Conservation (phyloP, 768 basidiomycete species). For the Leccinellum rugosiceps region DNA sequence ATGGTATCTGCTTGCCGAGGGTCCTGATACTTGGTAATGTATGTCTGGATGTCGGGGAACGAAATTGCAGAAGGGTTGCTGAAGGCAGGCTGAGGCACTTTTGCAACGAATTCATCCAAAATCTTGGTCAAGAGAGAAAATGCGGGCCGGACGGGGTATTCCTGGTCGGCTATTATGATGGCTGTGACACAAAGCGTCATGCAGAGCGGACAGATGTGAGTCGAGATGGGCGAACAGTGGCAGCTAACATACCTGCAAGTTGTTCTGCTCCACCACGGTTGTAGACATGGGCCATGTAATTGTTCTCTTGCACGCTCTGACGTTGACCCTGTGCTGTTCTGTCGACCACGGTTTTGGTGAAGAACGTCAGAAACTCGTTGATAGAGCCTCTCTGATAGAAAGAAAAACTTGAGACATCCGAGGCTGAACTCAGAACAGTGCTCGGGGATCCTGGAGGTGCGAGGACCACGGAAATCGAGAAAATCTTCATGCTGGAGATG, state of each 20-base stretch:
- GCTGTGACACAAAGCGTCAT: conserved; percentile 40
- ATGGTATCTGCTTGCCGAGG: conserved; percentile 96
- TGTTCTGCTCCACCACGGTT: conserved; percentile 84
- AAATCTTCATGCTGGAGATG: conserved; percentile 73
- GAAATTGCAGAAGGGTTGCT: conserved; percentile 63
- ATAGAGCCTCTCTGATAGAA: conserved; percentile 91
- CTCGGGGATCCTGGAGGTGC: conserved; percentile 62
- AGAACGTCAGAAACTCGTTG: conserved; percentile 91
- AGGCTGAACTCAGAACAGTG: conserved; percentile 62
- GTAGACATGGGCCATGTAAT: conserved; percentile 91
- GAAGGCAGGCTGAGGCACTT: conserved; percentile 72
- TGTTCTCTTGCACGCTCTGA: conserved; percentile 92
- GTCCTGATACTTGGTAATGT: conserved; percentile 93
- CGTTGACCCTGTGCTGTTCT: conserved; percentile 84
- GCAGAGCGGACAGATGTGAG: conserved; percentile 5
- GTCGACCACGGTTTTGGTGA: conserved; percentile 89
- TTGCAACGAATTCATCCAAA: conserved; percentile 85
- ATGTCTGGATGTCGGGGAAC: conserved; percentile 73
- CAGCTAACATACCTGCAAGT: conserved; percentile 62
- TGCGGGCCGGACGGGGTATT: conserved; percentile 95
- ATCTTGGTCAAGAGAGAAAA: conserved; percentile 93
- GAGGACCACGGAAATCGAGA: conserved; percentile 69
- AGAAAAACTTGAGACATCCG: conserved; percentile 85
- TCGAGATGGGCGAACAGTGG: not conserved
- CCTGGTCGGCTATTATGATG: conserved; percentile 90